These are phyloP conservation scores for Paralagenidium karlingii DNA, from an alignment of 352 stramenopile genomes.

Conservation along the genomic window DNA sequence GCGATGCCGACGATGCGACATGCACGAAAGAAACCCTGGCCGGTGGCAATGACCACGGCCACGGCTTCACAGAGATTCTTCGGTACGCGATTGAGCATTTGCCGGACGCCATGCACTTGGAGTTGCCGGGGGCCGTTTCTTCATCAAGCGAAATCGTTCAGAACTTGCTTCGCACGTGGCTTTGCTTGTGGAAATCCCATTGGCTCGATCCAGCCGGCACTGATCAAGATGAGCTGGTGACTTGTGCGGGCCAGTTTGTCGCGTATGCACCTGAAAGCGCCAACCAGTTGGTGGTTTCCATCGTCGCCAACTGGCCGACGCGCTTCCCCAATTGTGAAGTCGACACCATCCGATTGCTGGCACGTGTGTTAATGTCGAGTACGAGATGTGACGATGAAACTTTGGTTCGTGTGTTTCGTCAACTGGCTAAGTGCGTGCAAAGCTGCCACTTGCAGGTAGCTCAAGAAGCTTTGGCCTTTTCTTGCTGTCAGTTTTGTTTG, in stretches of 20 bases:
- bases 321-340: slow-evolving; percentile 56
- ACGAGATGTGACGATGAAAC: slow-evolving; percentile 6
- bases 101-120: slow-evolving; percentile 11
- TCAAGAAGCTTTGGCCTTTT: slow-evolving; percentile 74
- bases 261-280: slow-evolving; percentile 62
- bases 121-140: too few species aligned
- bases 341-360: slow-evolving; percentile 64
- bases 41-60: slow-evolving; percentile 51
- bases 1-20: slow-evolving; percentile 16
- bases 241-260: slow-evolving; percentile 72
- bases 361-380: slow-evolving; percentile 76
- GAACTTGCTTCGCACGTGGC: slow-evolving; percentile 55
- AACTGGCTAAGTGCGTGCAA: slow-evolving; percentile 36
- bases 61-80: slow-evolving; percentile 71
- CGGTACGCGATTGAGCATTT: slow-evolving; percentile 76
- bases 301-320: slow-evolving; percentile 53
- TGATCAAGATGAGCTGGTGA: slow-evolving; percentile 77
- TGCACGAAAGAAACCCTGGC: neutral
- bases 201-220: slow-evolving; percentile 63
- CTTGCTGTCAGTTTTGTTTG: slow-evolving; percentile 66
- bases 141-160: slow-evolving; percentile 50
- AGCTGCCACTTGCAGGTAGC: slow-evolving; percentile 57
- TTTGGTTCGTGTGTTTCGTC: slow-evolving; percentile 40
- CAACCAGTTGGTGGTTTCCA: slow-evolving; percentile 24
- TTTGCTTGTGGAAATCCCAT: slow-evolving; percentile 57